Percentiles rank a stretch among this genome's conserved stretches.
Conservation (phyloP, 441 rosid species). For the Sinapis alba region DNA sequence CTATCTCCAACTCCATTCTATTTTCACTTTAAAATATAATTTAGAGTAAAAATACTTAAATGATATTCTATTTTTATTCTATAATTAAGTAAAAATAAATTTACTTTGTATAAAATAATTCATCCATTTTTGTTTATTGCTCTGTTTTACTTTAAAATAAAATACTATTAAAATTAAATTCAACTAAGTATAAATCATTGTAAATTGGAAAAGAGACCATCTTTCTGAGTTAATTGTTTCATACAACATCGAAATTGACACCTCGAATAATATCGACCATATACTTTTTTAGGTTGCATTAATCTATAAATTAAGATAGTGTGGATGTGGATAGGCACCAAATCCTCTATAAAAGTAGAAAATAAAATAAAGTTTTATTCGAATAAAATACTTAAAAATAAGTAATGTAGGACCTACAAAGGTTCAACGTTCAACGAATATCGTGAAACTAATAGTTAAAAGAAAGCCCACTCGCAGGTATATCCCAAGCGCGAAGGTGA, state of each 20-base stretch:
- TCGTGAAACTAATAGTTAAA: conserved; percentile 3
- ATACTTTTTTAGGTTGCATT: background rate
- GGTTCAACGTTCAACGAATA: conserved; percentile 36
- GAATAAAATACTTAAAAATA: conserved; percentile 16
- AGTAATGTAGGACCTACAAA: conserved; percentile 7
- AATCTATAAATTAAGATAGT: background rate
- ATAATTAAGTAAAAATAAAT: no score
- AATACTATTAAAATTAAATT: no score
- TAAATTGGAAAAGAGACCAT: no score
- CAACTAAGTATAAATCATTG: no score
- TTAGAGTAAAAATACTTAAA: no score
- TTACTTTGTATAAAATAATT: no score
- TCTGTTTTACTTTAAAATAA: no score
- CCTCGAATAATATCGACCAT: conserved; percentile 8
- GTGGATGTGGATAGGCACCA: conserved; percentile 30
- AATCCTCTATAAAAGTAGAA: background rate
- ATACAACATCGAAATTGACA: conserved; percentile 11
- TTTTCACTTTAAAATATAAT: no score
- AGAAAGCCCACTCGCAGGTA: conserved; percentile 17
- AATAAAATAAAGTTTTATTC: background rate
- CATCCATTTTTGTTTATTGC: no score
- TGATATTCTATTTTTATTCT: no score
- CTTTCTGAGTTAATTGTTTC: no score
- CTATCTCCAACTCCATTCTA: no score
- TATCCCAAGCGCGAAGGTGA: background rate